Evolutionary conservation across 1,284 basidiomycete genomes (phyloP), one percentile per base, ranked within the genome.

Genomic region (Entoloma clypeatum): DNA sequence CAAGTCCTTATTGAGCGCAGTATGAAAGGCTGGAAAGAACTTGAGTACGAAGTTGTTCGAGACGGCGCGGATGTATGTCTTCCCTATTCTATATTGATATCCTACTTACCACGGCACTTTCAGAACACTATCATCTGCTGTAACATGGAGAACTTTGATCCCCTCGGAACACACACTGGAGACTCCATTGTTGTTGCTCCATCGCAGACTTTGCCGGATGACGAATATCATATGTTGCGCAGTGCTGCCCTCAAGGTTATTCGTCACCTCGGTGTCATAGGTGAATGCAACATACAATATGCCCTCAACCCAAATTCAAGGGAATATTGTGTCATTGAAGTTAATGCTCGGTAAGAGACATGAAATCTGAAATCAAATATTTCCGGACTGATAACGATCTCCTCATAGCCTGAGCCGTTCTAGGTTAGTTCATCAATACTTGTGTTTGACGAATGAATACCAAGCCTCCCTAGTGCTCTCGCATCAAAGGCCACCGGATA

Each of bases 171-270:
- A 29, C 96, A 99, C 67, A 99, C 96, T n/a, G 96, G 96, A 58
- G 96, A 99, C 65, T 99, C 95, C n/a, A 99, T 99, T 58, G 96
- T 99, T 60, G 93, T 99, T 31, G 96, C 96, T 4, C 96, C 96
- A 1, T 97, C 93, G 3, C 96, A 99, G 65, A 99, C 96, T 2
- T 72, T 99, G 11, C 91, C 94, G 25, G 96, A 99, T 59, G 89
- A 92, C 61, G 92, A 97, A 62, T 99, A 99, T 69, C 94, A 99
- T 70, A 99, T 99, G 96, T 77, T 99, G 52, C 89, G 96, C 47
- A 90, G 87, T 49, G 94, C 96, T 42, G 96, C 96, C 24, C 85
- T 99, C 71, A 98, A 99, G 69, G 90, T 93, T 48, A 93, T 96
- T 47, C 85, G 96, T 49, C 95, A 99, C 68, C 84, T 99, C 45